Evolutionary conservation across 23 red algal genomes (phyloP), one percentile per base, ranked within the genome.

Genomic region (Gracilaria caudata): DNA sequence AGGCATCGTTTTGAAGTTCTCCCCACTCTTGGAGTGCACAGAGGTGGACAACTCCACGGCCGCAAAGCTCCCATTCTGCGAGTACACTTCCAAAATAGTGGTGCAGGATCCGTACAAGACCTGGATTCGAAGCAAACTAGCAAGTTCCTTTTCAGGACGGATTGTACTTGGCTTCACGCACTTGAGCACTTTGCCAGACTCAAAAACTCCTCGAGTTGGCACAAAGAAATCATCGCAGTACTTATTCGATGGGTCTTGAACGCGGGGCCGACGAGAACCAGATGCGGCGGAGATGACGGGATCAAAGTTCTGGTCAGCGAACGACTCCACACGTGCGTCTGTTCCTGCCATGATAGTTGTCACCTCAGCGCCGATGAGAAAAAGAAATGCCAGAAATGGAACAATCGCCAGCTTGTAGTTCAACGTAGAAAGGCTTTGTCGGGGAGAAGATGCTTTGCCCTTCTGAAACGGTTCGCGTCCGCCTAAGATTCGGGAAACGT

Each of bases 221-320:
- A 61, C 57, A 29, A 61, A 61, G 26, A 61, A 61, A 29, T 61
- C 57, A 61, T 61, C 57, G 26, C 57, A 61, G 17, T 61, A n/a
- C n/a, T 4, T 61, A n/a, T 29, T 26, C 4, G 26, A 29, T 7
- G 4, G 20, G 26, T 10, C 57, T 29, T 26, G 7, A n/a, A n/a
- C 26, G 26, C 57, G 57, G 5, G 57, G 57, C 57, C 57, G 57
- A 26, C 4, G 57, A 26, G 57, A 6, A 10, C 57, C 57, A 16
- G n/a, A 6, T 4, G 26, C 7, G 26, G 19, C 57, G 19, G 57
- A 61, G 20, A 61, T 61, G n/a, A 26, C 26, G n/a, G 57, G 57
- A 61, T 61, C 57, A 61, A 61, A 61, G 57, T 61, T 61, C 57
- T 61, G 5, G 20, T 61, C 57, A 29, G 57, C 57, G 57, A 10